Evolutionary conservation across 2,329 filamentous ascomycete genomes (phyloP).

Genomic region (Nemania bipapillata): DNA sequence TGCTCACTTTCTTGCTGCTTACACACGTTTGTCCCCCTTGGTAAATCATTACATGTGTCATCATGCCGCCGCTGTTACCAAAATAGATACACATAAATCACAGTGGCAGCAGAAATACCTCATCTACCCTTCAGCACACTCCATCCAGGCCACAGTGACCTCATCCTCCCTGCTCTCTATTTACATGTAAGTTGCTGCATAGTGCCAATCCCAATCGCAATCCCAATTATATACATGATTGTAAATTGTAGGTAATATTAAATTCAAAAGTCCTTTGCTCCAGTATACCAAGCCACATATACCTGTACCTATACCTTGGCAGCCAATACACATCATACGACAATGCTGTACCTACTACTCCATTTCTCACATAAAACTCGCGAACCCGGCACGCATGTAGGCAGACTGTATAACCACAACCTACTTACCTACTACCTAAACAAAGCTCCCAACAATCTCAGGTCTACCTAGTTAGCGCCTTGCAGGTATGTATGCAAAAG

Average conservation of each 20-base stretch:
- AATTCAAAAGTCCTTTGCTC: constrained; percentile 5
- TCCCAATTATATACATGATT: background rate
- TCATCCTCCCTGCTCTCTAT: too few species aligned
- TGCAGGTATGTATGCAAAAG: too few species aligned
- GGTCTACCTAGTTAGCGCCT: too few species aligned
- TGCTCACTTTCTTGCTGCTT: too few species aligned
- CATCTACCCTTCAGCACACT: background rate
- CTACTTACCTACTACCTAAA: background rate
- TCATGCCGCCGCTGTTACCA: constrained; percentile 5
- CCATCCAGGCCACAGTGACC: too few species aligned
- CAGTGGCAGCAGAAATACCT: constrained; percentile 26
- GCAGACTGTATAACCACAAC: too few species aligned
- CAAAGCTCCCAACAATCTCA: too few species aligned
- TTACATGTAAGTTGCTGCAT: background rate
- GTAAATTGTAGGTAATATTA: background rate
- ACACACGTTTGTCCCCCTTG: constrained; percentile 12
- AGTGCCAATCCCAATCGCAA: background rate
- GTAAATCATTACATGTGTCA: constrained; percentile 21
- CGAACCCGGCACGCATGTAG: background rate
- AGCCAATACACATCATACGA: constrained; percentile 26
- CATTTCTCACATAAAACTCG: background rate
- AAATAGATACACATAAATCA: constrained; percentile 24
- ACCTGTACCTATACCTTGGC: constrained; percentile 22
- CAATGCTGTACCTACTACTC: constrained; percentile 1
- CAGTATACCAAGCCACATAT: constrained; percentile 14